Conservation (phyloP, 306 rosid species). For the Corylus heterophylla region DNA sequence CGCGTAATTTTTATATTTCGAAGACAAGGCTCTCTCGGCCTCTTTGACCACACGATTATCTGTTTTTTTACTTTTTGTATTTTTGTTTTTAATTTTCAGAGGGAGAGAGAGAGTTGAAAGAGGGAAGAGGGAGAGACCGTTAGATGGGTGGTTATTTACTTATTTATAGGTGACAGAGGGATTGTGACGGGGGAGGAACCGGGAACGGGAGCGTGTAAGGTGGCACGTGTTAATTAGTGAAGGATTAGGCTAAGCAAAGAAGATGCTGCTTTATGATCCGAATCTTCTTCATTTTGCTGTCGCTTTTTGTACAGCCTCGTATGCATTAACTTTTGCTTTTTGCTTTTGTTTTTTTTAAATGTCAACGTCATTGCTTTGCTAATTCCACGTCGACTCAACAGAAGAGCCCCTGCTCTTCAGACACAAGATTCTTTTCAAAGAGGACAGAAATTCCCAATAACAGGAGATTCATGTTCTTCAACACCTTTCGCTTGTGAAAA, state of each 20-base stretch:
- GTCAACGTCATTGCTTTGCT: neutral
- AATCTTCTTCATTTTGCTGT: conserved; percentile 10
- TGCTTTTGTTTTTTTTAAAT: neutral
- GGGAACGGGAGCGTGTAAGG: conserved; percentile 31
- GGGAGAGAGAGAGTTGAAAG: neutral
- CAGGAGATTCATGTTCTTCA: too few relatives aligned
- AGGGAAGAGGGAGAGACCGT: conserved; percentile 28
- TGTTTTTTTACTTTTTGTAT: neutral
- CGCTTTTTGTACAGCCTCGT: neutral
- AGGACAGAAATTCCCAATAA: too few relatives aligned
- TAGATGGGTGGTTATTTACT: conserved; percentile 37
- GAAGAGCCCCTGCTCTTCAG: too few relatives aligned
- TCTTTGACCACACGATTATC: conserved; percentile 35
- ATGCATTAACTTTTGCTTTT: neutral
- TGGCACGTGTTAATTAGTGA: conserved; percentile 28
- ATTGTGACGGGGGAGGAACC: neutral
- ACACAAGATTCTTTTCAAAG: too few relatives aligned
- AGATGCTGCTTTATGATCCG: conserved; percentile 18
- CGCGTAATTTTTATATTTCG: conserved; percentile 39
- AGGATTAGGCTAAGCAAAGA: neutral
- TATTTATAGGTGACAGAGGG: conserved; percentile 16
- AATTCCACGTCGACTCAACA: too few relatives aligned
- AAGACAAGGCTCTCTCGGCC: conserved; percentile 21
- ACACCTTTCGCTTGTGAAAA: too few relatives aligned
- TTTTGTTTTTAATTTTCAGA: neutral